A percentile compares a stretch with the other conserved stretches of the same genome.
These are phyloP conservation scores for Combretum micranthum DNA, from an alignment of 345 rosid species.

Conservation along the genomic window DNA sequence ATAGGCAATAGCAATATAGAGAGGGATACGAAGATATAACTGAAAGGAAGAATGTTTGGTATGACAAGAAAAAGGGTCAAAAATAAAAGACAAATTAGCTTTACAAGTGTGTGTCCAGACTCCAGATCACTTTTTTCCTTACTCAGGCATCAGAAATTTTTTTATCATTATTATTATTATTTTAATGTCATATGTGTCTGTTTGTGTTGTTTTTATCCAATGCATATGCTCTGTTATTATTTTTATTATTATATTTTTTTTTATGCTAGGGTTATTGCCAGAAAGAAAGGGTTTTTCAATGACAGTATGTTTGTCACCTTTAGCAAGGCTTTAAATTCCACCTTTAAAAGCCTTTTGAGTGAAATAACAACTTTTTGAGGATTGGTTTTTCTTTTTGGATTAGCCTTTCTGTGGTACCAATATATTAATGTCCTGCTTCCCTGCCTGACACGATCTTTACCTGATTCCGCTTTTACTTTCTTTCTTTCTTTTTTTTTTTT, in stretches of 20 bases:
- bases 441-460: too few species aligned
- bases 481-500: too few species aligned
- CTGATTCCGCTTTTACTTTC: too few species aligned
- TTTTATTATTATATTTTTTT: not conserved
- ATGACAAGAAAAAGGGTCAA: slow-evolving; percentile 2
- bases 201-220: not conserved
- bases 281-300: not conserved
- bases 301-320: too few species aligned
- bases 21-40: not conserved
- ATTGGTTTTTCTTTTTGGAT: too few species aligned
- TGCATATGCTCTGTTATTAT: too few species aligned
- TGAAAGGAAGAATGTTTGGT: slow-evolving; percentile 10
- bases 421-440: too few species aligned
- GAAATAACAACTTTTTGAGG: too few species aligned
- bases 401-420: too few species aligned
- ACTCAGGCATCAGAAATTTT: slow-evolving; percentile 2
- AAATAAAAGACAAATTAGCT: slow-evolving; percentile 6
- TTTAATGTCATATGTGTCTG: not conserved
- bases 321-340: too few species aligned
- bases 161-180: not conserved
- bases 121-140: not conserved
- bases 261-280: slow-evolving; percentile 3
- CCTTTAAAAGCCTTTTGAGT: too few species aligned
- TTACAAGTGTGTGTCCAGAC: not conserved
- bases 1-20: not conserved